Evolutionary conservation across 78 protist species (phyloP).

Genomic region (Creolimax fragrantissima): DNA sequence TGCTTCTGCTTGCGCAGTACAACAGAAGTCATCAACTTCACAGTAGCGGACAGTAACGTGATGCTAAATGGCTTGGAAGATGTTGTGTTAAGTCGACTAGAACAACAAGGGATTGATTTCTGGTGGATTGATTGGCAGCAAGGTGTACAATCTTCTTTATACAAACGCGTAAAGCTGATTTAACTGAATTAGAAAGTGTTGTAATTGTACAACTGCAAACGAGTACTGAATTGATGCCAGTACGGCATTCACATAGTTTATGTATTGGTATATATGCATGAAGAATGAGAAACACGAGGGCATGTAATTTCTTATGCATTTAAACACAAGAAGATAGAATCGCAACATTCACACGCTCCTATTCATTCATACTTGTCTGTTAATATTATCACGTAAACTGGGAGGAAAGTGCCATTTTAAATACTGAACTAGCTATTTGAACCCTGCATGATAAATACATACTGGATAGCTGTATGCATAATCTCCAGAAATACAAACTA

Average conservation of each 20-base stretch:
- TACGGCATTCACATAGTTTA: no score
- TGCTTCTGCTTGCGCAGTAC: not conserved
- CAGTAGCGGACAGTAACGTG: not conserved
- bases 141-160: not conserved
- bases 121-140: conserved; percentile 58
- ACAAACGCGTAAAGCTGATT: not conserved
- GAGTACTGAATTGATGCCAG: no score
- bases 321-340: not conserved
- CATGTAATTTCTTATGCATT: not conserved
- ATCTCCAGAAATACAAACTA: not conserved
- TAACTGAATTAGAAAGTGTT: no score
- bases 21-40: not conserved
- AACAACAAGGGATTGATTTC: conserved; percentile 27
- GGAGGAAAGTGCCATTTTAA: not conserved
- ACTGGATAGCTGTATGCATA: no score
- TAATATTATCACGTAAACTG: not conserved
- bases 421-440: not conserved
- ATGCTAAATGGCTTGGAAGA: not conserved
- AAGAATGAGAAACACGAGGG: not conserved
- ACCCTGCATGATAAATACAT: not conserved
- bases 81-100: conserved; percentile 26
- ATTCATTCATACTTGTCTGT: not conserved
- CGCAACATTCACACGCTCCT: not conserved
- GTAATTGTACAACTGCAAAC: no score
- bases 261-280: not conserved